Conservation (phyloP, 768 basidiomycete genomes). For the Dioszegia crocea region DNA sequence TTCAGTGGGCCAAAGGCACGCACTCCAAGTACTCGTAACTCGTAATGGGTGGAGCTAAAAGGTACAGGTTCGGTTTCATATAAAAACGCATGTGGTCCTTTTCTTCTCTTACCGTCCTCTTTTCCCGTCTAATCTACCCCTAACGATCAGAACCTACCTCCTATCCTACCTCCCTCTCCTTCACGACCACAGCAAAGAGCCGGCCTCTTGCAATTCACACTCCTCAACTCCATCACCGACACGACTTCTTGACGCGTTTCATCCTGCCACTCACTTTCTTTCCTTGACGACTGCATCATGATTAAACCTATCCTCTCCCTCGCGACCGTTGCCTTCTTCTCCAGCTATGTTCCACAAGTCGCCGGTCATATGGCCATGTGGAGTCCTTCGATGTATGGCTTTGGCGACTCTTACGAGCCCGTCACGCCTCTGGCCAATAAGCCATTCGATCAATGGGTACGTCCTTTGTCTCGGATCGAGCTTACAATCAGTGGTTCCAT, state of each 20-base stretch:
- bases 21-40: too few relatives aligned
- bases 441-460: slow-evolving; percentile 24
- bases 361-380: slow-evolving; percentile 22
- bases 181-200: neutral
- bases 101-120: too few relatives aligned
- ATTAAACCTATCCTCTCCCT: neutral
- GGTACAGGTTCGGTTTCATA: neutral
- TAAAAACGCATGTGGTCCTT: neutral
- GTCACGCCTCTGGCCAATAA: slow-evolving; percentile 16
- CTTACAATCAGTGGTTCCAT: slow-evolving; percentile 33
- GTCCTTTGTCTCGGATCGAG: neutral
- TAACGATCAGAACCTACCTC: too few relatives aligned
- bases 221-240: neutral
- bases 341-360: neutral
- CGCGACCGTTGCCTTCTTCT: neutral
- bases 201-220: neutral
- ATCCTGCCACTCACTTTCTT: neutral
- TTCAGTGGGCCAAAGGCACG: too few relatives aligned
- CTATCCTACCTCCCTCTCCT: neutral
- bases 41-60: neutral
- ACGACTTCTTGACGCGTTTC: neutral
- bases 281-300: neutral
- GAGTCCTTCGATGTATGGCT: slow-evolving; percentile 15
- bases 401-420: slow-evolving; percentile 4
- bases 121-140: too few relatives aligned